Base-by-base conservation (phyloP, 208 protist genomes). In the Angomonas deanei region DNA sequence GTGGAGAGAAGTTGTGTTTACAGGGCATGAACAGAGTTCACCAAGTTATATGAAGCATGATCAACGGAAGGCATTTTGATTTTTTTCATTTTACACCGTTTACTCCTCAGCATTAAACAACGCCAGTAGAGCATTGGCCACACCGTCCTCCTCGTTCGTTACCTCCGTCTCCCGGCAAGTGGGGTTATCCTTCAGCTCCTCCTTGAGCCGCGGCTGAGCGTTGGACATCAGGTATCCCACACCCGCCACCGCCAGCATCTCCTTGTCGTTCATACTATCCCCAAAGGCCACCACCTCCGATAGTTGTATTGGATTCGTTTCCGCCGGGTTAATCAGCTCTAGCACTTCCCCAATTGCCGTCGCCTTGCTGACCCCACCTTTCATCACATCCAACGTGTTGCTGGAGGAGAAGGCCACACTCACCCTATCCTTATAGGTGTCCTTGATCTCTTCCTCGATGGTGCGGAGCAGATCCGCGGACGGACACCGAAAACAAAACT, bases 221-320 rank as follows among this genome's bases (percentile, higher is more conserved):
- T 88, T 88, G 13, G 39, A 17, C 81, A 88, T 84, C 23, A 84
- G 23, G 62, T 56, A 88, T 0, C 81, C 74, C 50, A 66, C 76
- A 31, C 78, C 81, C 1, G 57, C 70, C 13, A 38, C 48, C 15
- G 50, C 39, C 33, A 88, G 66, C 77, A 88, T 84, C 28, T 70
- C 70, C 47, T 65, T 60, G 48, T 88, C 81, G 54, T 88, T 84
- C 81, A 88, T 88, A 65, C 78, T 79, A 42, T 88, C 81, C 0
- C 81, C 81, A 60, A 88, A 88, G 11, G 70, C 66, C 8, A 82
- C 56, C 13, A 76, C 65, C 5, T 72, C 52, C 0, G 19, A 30
- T 66, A 84, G 65, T 5, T 69, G 70, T n/a, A 47, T 30, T 4
- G 50, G 28, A 23, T 27, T 21, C 13, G 11, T 3, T 61, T 2